A percentile compares a stretch with the other conserved stretches of the same genome.
Conservation (phyloP, 2,329 filamentous ascomycete species). For the Fusarium phyllophilum region DNA sequence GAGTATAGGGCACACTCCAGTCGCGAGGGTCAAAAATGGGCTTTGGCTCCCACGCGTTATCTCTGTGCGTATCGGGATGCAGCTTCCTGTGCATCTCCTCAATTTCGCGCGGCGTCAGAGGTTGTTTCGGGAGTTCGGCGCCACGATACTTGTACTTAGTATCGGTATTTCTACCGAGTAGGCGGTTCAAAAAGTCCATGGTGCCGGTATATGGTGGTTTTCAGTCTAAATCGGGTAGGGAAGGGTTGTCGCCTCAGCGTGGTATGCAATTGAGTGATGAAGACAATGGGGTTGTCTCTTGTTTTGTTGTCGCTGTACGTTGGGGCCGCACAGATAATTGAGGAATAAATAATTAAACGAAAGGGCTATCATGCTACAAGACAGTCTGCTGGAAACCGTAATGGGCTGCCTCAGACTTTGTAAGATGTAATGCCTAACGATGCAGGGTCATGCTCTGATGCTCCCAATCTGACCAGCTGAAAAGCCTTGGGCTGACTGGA, state of each 20-base stretch:
- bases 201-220: neutral
- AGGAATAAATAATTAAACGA: neutral
- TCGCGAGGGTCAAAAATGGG: neutral
- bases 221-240: accelerated
- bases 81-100: neutral
- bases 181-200: neutral
- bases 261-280: neutral
- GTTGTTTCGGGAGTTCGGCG: neutral
- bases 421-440: neutral
- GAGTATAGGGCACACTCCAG: neutral
- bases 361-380: neutral
- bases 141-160: neutral
- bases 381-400: too few species aligned
- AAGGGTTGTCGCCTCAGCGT: neutral
- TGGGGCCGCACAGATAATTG: too few species aligned
- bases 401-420: neutral
- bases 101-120: neutral
- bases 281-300: neutral
- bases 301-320: too few species aligned
- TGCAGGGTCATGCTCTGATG: too few species aligned
- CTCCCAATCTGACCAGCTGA: neutral
- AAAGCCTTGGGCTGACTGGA: neutral
- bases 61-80: neutral
- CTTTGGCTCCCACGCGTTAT: neutral
- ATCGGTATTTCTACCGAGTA: neutral